Percentiles rank a stretch among this genome's conserved stretches.
Evolutionary conservation across 2,329 filamentous ascomycete genomes (phyloP).

Genomic region (Trichoderma atroviride): DNA sequence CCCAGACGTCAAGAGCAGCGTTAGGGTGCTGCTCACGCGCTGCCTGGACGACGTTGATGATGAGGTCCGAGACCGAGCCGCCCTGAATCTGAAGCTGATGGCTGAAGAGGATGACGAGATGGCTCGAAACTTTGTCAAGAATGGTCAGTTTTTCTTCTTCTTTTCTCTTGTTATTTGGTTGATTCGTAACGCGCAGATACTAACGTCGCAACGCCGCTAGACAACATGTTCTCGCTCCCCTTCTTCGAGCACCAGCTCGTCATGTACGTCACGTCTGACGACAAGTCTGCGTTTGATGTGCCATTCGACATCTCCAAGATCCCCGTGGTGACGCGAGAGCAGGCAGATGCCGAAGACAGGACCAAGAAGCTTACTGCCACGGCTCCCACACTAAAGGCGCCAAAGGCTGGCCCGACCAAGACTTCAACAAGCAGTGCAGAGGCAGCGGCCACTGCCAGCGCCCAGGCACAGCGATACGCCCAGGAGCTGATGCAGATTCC

Average conservation of each 20-base stretch:
- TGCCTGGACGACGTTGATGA: constrained; percentile 97
- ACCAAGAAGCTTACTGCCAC: constrained; percentile 96
- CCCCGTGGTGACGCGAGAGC: constrained; percentile 90
- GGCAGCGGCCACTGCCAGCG: constrained; percentile 73
- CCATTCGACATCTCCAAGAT: constrained; percentile 92
- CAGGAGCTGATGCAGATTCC: constrained; percentile 86
- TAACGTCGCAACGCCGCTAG: constrained; percentile 46
- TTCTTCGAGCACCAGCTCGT: constrained; percentile 97
- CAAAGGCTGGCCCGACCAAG: constrained; percentile 78
- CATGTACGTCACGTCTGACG: constrained; percentile 93
- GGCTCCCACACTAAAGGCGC: constrained; percentile 90
- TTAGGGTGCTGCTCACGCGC: constrained; percentile 86
- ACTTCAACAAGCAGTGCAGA: constrained; percentile 69
- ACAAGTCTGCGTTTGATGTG: constrained; percentile 78
- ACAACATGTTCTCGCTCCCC: constrained; percentile 92
- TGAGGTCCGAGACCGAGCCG: constrained; percentile 93
- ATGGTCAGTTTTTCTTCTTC: constrained; percentile 60
- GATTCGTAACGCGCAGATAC: constrained; percentile 15
- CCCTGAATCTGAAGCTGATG: constrained; percentile 90
- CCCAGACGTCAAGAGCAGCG: constrained; percentile 93
- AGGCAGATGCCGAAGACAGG: constrained; percentile 92
- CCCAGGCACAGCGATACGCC: constrained; percentile 83
- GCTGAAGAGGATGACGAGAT: constrained; percentile 86
- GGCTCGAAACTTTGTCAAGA: constrained; percentile 87
- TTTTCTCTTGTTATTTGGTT: constrained; percentile 8